Evolutionary conservation across 768 basidiomycete genomes (phyloP).

Genomic region (Vararia minispora): DNA sequence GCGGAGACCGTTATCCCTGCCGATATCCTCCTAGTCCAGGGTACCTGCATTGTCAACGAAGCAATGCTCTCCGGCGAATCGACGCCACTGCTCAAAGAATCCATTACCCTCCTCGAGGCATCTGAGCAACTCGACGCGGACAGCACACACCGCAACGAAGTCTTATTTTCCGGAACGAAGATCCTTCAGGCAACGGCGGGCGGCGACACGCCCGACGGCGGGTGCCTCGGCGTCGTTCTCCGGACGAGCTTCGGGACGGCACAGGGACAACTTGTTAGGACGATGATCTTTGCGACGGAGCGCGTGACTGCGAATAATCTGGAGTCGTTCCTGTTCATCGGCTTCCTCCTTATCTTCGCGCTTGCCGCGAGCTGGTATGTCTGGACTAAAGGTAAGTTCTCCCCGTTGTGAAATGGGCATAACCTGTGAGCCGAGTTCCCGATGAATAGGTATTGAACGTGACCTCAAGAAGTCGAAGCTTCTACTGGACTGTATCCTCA

Average conservation of each 20-base stretch:
- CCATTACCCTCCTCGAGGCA: constrained; percentile 72
- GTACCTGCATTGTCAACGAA: constrained; percentile 95
- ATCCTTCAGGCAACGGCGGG: constrained; percentile 72
- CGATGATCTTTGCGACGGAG: constrained; percentile 98
- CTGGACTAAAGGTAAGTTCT: constrained; percentile 76
- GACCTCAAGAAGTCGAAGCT: constrained; percentile 92
- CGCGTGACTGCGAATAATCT: constrained; percentile 93
- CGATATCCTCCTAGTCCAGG: constrained; percentile 85
- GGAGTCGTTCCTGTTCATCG: constrained; percentile 96
- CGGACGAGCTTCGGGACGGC: constrained; percentile 96
- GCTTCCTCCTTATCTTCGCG: constrained; percentile 94
- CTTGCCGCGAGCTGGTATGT: constrained; percentile 98
- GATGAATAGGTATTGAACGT: constrained; percentile 65
- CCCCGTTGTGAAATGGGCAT: too few relatives aligned
- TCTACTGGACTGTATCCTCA: constrained; percentile 88
- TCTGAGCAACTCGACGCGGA: constrained; percentile 77
- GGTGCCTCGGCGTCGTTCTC: constrained; percentile 86
- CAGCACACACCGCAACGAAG: constrained; percentile 72
- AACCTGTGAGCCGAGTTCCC: background rate
- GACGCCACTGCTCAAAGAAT: constrained; percentile 93
- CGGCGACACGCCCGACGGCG: constrained; percentile 75
- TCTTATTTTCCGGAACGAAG: constrained; percentile 96
- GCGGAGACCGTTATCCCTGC: constrained; percentile 87
- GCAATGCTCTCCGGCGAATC: constrained; percentile 99
- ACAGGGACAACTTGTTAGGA: constrained; percentile 93